A percentile compares a stretch with the other conserved stretches of the same genome.
Conservation (phyloP, 1,284 basidiomycete genomes). For the Schizopora paradoxa region DNA sequence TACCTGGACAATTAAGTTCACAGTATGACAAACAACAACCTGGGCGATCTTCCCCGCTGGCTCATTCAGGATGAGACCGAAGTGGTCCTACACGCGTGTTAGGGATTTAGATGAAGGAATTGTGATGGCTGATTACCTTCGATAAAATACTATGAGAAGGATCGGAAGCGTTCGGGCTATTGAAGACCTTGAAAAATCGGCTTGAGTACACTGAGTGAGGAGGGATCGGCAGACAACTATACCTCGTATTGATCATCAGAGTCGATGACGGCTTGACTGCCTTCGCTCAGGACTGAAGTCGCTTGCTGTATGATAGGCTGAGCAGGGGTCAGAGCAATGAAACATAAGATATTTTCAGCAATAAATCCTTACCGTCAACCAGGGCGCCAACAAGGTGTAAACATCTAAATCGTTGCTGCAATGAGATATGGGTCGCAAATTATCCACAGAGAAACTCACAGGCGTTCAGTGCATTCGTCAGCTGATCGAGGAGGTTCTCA, state of each 20-base stretch:
- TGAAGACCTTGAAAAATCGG: conserved; percentile 58
- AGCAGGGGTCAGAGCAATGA: conserved; percentile 11
- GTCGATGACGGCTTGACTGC: conserved; percentile 67
- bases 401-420: too few species aligned
- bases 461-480: conserved; percentile 59
- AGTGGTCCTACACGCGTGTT: conserved; percentile 44
- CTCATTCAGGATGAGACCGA: conserved; percentile 60
- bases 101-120: not conserved
- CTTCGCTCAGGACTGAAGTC: conserved; percentile 52
- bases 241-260: conserved; percentile 65
- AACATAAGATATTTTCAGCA: conserved; percentile 4
- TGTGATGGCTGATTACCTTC: too few species aligned
- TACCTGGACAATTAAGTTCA: conserved; percentile 59
- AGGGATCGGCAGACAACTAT: conserved; percentile 5
- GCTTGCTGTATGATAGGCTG: conserved; percentile 57
- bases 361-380: conserved; percentile 39
- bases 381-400: conserved; percentile 69
- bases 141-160: conserved; percentile 67
- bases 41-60: conserved; percentile 70
- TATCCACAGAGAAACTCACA: conserved; percentile 36
- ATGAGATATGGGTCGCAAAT: conserved; percentile 1
- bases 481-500: conserved; percentile 60
- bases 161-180: conserved; percentile 65
- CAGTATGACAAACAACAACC: conserved; percentile 57
- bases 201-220: conserved; percentile 10